Evolutionary conservation across 2,329 filamentous ascomycete species (phyloP).

Genomic region (Penicillium nordicum): DNA sequence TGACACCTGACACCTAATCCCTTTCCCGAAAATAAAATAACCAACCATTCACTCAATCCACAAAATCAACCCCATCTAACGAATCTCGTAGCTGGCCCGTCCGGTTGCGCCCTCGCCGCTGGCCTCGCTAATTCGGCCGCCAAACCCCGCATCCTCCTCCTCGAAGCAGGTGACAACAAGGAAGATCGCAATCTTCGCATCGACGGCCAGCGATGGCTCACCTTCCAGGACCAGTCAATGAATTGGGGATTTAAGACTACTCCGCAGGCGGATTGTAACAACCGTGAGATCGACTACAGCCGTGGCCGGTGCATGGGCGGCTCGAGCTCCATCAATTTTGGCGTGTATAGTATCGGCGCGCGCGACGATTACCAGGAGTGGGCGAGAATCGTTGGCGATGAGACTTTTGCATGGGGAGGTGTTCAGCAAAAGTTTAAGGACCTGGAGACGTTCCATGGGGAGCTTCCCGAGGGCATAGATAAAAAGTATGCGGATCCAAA

Average conservation of each 20-base stretch:
- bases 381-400: constrained; percentile 19
- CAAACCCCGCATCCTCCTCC: constrained; percentile 53
- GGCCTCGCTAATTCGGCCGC: constrained; percentile 48
- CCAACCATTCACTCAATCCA: too few relatives aligned
- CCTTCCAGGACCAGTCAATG: constrained; percentile 48
- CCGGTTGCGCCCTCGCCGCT: constrained; percentile 55
- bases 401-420: constrained; percentile 12
- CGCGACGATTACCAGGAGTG: constrained; percentile 24
- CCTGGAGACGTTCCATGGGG: constrained; percentile 16
- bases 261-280: constrained; percentile 41
- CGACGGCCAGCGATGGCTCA: constrained; percentile 52
- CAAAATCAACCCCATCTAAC: background rate
- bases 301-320: constrained; percentile 22
- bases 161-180: constrained; percentile 57
- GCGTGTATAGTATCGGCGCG: constrained; percentile 20
- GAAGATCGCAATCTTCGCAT: constrained; percentile 47
- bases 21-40: too few relatives aligned
- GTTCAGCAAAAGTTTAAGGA: constrained; percentile 18
- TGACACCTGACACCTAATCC: too few relatives aligned
- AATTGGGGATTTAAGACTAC: constrained; percentile 52
- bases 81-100: constrained; percentile 43
- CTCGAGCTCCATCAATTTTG: constrained; percentile 21
- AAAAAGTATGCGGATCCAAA: constrained; percentile 14
- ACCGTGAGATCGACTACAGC: constrained; percentile 16
- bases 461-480: constrained; percentile 5